phyloP scores from a whole-genome alignment of 768 basidiomycete genomes.

The button mushroom (Agaricus bisporus) region DNA sequence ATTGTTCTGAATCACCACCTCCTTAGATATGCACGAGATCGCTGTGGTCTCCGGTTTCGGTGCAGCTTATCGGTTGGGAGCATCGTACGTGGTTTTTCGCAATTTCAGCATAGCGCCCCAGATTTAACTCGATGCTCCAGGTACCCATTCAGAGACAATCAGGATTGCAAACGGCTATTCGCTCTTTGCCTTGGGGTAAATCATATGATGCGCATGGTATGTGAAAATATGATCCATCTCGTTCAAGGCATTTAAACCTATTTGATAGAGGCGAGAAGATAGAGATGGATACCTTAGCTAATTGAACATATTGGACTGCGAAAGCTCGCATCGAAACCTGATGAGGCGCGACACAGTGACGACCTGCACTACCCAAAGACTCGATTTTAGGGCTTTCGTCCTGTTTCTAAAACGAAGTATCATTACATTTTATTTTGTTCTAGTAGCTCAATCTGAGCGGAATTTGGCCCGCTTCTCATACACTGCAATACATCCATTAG shows the following conservation, averaged over 20 bases:
- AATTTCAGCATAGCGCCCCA: not conserved
- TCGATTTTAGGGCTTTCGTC: too few species aligned
- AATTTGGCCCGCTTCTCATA: too few species aligned
- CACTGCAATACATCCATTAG: too few species aligned
- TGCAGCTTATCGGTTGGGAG: constrained; percentile 32
- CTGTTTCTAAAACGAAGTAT: too few species aligned
- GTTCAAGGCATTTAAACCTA: not conserved
- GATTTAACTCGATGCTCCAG: constrained; percentile 5
- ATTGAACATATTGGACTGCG: not conserved
- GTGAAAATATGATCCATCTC: not conserved
- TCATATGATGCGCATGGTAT: constrained; percentile 14
- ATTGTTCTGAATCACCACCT: not conserved
- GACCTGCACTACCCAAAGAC: too few species aligned
- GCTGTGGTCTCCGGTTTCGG: constrained; percentile 32
- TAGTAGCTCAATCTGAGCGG: too few species aligned
- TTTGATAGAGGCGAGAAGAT: not conserved
- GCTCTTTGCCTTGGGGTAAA: constrained; percentile 23
- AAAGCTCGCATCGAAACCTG: not conserved
- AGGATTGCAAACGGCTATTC: constrained; percentile 23
- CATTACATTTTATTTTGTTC: too few species aligned
- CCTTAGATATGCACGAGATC: constrained; percentile 31
- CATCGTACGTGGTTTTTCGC: constrained; percentile 19
- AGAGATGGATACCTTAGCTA: not conserved
- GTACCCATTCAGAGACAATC: constrained; percentile 27
- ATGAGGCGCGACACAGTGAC: too few species aligned